Base-by-base conservation (phyloP, 2,329 filamentous ascomycete species). In the Scleromitrula shiraiana region DNA sequence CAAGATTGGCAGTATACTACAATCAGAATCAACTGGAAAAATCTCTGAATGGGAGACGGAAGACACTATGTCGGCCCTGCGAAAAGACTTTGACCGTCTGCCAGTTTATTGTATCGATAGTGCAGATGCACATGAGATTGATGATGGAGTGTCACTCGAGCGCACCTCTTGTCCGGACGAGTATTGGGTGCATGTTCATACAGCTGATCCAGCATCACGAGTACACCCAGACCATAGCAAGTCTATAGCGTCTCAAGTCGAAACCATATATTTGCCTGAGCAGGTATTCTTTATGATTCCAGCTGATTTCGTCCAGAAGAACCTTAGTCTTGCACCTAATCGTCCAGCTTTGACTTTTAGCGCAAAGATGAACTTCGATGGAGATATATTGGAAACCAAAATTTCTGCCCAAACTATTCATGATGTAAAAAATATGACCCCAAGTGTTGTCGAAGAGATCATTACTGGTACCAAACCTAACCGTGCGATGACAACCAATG, bases 71-170 rank as follows among this genome's bases (percentile, higher is more conserved):
- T 59, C 61, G 3, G 66, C 68, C 9, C 60, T 76, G 22, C 78
- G 86, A 39, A 74, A 72, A 50, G 74, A 80, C 44, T 85, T 80
- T 75, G 68, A 68, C 0, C 59, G 71, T n/a, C 60, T 78, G 19
- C 75, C 73, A 0, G 76, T 85, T 1, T 90, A 82, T 61, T 88
- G 84, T 55, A 85, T 94, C 51, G 87, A 94, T 59, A 73, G 76
- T 23, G 70, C 73, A 17, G 67, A 66, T 29, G 84, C 88, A 0
- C 69, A 75, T 23, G 80, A 91, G 56, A 84, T 93, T 50, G 87
- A 94, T 56, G 87, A 94, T 61, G 87, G 82, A 1, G 67, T 94
- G 7, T 91, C 86, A 1, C 60, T 93, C 7, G 82, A 88, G 60
- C 63, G 66, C 38, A 75, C 82, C 1, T 65, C 70, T 64, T 15